These are phyloP conservation scores for Leucaena leucocephala DNA, from an alignment of 306 rosid species.

Conservation along the genomic window DNA sequence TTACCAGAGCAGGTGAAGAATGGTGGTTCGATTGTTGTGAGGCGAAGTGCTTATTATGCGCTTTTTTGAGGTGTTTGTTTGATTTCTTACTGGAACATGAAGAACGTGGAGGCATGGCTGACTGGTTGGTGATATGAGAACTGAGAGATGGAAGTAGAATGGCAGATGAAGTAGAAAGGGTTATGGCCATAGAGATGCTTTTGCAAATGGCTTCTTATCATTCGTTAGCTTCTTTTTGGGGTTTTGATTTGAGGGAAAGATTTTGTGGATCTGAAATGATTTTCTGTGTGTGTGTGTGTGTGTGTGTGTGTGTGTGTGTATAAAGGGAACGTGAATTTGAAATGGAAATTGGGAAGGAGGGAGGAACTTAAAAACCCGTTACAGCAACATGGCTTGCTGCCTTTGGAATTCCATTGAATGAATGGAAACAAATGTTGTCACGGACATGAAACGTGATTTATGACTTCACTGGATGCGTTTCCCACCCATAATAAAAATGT, in stretches of 20 bases:
- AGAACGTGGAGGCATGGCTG: conserved; percentile 44
- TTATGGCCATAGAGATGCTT: too few relatives aligned
- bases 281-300: too few relatives aligned
- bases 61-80: conserved; percentile 33
- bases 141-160: conserved; percentile 18
- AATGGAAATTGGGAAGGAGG: conserved; percentile 71
- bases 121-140: conserved; percentile 5
- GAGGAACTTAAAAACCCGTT: conserved; percentile 49
- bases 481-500: too few relatives aligned
- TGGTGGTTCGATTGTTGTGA: conserved; percentile 36
- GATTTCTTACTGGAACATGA: conserved; percentile 36
- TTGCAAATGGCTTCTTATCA: background rate
- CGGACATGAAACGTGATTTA: too few relatives aligned
- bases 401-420: background rate
- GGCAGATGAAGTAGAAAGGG: conserved; percentile 35
- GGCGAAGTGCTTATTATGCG: conserved; percentile 17
- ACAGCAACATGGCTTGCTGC: background rate
- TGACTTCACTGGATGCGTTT: too few relatives aligned
- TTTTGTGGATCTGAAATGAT: background rate
- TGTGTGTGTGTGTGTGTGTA: too few relatives aligned
- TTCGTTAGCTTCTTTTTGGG: background rate
- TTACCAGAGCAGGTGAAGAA: conserved; percentile 46
- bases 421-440: background rate
- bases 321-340: conserved; percentile 33
- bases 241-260: background rate